Evolutionary conservation across 2,329 filamentous ascomycete genomes (phyloP), one percentile per base, ranked within the genome.

Genomic region (Colletotrichum echinochloae): DNA sequence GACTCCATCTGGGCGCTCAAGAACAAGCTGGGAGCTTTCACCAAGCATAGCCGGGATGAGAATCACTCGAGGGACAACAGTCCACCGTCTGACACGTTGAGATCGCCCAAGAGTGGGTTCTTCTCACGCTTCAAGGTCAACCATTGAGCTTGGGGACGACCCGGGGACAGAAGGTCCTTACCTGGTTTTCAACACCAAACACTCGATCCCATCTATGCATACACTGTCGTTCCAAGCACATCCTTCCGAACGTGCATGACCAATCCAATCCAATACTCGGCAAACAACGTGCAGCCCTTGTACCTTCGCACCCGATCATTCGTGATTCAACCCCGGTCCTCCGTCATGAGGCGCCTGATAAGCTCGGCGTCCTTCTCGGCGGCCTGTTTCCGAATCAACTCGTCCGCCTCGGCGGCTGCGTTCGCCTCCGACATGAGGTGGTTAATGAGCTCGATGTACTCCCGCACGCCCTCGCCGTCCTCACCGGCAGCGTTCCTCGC

Each of bases 381-480:
- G 20, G 85, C 76, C 72, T 88, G 83, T 70, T 82, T 80, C 72
- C 84, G 81, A 51, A 87, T 76, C 7, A 82, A 52, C 8, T 78
- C 78, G 8, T 83, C 79, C 4, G 74, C 72, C 11, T 74, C 74
- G 9, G 74, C 73, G 28, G 74, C 76, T 44, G 79, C 77, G 18
- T 75, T 75, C 52, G 80, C 78, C 65, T 76, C 77, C 63, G 79
- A 79, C 28, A 89, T 80, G 41, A 89, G 78, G 66, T 85, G 81
- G 57, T 86, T 75, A 23, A 91, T 83, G 28, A 91, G 79, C 71
- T 88, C 87, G 56, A 85, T 86, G 75, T 89, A 92, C 77, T 91
- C 89, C 62, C 86, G 81, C 37, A 92, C 81, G 5, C 83, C 89
- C 73, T 90, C 88, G 37, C 88, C 88, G 67, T 86, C 86, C 73